These are phyloP conservation scores for Lycium ferocissimum DNA, from an alignment of 257 asterid genomes.

Conservation along the genomic window DNA sequence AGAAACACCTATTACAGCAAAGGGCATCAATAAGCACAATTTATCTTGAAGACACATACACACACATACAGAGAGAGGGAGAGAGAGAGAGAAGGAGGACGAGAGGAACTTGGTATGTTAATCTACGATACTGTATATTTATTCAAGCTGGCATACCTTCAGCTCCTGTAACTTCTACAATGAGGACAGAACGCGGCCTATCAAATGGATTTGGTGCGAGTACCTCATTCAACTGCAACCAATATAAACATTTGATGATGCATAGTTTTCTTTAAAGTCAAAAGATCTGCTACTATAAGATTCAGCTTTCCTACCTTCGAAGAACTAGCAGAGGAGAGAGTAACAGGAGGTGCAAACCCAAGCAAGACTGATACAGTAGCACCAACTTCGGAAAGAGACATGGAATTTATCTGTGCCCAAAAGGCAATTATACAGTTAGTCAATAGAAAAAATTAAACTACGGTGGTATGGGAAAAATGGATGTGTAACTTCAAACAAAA, in stretches of 20 bases:
- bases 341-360: constrained; percentile 77
- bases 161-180: constrained; percentile 78
- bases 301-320: constrained; percentile 59
- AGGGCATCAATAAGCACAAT: constrained; percentile 21
- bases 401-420: constrained; percentile 62
- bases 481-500: constrained; percentile 26
- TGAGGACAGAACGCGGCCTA: constrained; percentile 79
- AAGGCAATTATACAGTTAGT: neutral
- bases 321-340: constrained; percentile 78
- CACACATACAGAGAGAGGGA: neutral
- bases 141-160: constrained; percentile 57
- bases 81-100: neutral
- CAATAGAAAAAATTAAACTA: neutral
- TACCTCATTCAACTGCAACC: constrained; percentile 82
- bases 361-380: constrained; percentile 88
- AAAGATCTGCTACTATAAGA: neutral
- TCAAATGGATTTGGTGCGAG: constrained; percentile 89
- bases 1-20: constrained; percentile 33
- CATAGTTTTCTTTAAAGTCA: neutral
- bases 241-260: constrained; percentile 24
- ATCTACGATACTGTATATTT: neutral
- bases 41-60: neutral
- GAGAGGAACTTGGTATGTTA: neutral
- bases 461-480: constrained; percentile 16
- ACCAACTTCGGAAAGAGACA: constrained; percentile 73